These are phyloP conservation scores for Aspergillus floridensis DNA, from an alignment of 2,329 filamentous ascomycete species.

Conservation along the genomic window DNA sequence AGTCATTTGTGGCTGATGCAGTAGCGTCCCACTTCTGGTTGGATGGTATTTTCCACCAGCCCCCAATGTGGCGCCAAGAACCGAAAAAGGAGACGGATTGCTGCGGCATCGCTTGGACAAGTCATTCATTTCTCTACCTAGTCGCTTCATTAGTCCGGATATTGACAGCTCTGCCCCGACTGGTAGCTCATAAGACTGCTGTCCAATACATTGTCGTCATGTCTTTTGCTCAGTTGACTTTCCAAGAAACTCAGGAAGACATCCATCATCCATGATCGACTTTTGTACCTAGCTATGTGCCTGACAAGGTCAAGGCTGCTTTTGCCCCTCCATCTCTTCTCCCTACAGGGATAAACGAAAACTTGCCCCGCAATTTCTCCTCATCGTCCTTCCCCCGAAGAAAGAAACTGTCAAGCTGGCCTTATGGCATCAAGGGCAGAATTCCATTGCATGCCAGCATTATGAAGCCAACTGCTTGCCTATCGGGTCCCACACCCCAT, in stretches of 20 bases:
- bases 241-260: too few species aligned
- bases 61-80: neutral
- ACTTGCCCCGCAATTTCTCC: neutral
- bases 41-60: neutral
- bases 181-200: neutral
- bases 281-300: neutral
- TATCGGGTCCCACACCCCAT: neutral
- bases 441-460: neutral
- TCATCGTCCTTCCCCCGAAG: neutral
- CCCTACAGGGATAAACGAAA: neutral
- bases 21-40: neutral
- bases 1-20: conserved; percentile 1
- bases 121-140: neutral
- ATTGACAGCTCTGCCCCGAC: neutral
- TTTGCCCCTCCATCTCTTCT: neutral
- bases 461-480: neutral
- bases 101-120: neutral
- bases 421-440: neutral
- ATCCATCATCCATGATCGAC: too few species aligned
- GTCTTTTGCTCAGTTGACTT: too few species aligned
- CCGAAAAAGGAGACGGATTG: conserved; percentile 2
- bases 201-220: neutral
- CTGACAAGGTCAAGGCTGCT: neutral
- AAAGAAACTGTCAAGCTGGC: neutral
- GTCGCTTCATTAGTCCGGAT: neutral